These are phyloP conservation scores for Gryganskiella cystojenkinii DNA, from an alignment of 192 early-diverging fungal genomes.

Conservation along the genomic window DNA sequence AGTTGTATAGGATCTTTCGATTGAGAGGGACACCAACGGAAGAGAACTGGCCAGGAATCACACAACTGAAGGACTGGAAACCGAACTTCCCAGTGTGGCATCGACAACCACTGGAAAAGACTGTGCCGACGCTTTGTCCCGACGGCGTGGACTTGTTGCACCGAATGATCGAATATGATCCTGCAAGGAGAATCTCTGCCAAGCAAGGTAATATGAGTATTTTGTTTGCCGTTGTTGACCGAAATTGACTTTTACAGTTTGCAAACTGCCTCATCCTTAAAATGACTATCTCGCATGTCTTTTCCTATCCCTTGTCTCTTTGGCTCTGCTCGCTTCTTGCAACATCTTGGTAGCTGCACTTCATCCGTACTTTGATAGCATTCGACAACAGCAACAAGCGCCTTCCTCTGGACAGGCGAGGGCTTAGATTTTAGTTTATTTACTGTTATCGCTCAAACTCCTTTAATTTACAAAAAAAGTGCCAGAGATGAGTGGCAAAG, in stretches of 20 bases:
- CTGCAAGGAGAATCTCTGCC: constrained; percentile 69
- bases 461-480: too few species aligned
- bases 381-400: constrained; percentile 9
- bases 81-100: constrained; percentile 66
- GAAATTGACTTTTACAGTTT: background rate
- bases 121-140: constrained; percentile 75
- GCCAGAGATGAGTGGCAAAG: too few species aligned
- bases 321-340: background rate
- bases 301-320: too few species aligned
- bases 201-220: constrained; percentile 42
- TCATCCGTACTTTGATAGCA: constrained; percentile 79
- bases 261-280: too few species aligned
- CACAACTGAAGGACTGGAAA: constrained; percentile 58
- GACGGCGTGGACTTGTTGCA: constrained; percentile 74
- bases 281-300: too few species aligned
- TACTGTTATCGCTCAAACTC: too few species aligned
- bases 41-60: constrained; percentile 68
- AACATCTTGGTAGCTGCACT: constrained; percentile 63
- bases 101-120: constrained; percentile 65
- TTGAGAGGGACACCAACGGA: constrained; percentile 80
- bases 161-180: constrained; percentile 81
- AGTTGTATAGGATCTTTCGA: constrained; percentile 68
- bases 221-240: background rate
- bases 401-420: background rate
- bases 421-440: background rate